Evolutionary conservation across 805 yeast genomes (phyloP).

Genomic region (Gaillardinia entomophila): DNA sequence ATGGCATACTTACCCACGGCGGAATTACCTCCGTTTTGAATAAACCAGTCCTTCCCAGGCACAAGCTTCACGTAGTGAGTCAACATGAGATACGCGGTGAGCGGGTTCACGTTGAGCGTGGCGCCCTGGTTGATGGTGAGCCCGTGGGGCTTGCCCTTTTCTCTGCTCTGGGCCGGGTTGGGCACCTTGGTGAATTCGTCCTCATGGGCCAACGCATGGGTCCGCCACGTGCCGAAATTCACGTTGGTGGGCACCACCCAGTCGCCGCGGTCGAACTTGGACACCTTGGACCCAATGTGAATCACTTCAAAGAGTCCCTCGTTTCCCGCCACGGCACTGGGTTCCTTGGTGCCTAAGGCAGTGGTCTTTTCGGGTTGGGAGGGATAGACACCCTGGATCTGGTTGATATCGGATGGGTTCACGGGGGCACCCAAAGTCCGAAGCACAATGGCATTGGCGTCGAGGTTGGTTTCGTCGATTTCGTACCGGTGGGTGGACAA

Average conservation of each 20-base stretch:
- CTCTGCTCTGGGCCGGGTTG: conserved; percentile 42
- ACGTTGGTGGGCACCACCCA: conserved; percentile 79
- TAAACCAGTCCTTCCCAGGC: conserved; percentile 76
- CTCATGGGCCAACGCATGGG: conserved; percentile 56
- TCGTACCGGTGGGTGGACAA: conserved; percentile 47
- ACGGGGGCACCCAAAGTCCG: conserved; percentile 36
- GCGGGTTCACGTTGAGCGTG: conserved; percentile 86
- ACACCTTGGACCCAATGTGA: conserved; percentile 11
- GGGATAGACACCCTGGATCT: conserved; percentile 43
- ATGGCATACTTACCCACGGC: conserved; percentile 91
- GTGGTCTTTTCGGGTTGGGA: conserved; percentile 44
- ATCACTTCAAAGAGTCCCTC: conserved; percentile 14
- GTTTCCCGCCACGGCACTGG: conserved; percentile 11
- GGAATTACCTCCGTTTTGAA: conserved; percentile 95
- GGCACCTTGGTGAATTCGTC: conserved; percentile 55
- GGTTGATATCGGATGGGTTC: conserved; percentile 42
- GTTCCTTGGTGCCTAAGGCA: conserved; percentile 48
- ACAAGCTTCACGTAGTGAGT: conserved; percentile 56
- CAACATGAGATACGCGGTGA: conserved; percentile 87
- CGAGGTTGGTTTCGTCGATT: conserved; percentile 41
- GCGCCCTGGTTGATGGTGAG: conserved; percentile 58
- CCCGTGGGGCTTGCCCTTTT: conserved; percentile 23
- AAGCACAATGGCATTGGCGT: conserved; percentile 21
- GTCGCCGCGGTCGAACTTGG: conserved; percentile 43
- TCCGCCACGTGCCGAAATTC: conserved; percentile 92